phyloP scores from a whole-genome alignment of 306 rosid genomes.

The cucumber (Cucumis sativus) region Cucumber_9930_V3 NC_026660.2:20459001-20459500 shows the following conservation, averaged over 20 bases:
- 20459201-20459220: conserved; percentile 57
- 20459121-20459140: neutral
- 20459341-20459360: neutral
- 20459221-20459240: conserved; percentile 96
- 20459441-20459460: conserved; percentile 61
- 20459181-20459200: conserved; percentile 59
- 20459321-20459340: neutral
- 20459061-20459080: conserved; percentile 50
- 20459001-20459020: conserved; percentile 68
- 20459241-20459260: conserved; percentile 91
- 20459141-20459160: neutral
- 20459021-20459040: conserved; percentile 51
- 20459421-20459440: conserved; percentile 72
- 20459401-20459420: conserved; percentile 72
- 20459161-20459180: conserved; percentile 1
- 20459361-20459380: neutral
- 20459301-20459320: neutral
- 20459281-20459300: neutral
- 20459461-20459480: neutral
- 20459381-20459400: conserved; percentile 35
- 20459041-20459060: conserved; percentile 56
- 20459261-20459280: conserved; percentile 95
- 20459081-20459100: neutral
- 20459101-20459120: neutral
- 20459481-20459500: neutral